Evolutionary conservation across 805 yeast species (phyloP), one percentile per base, ranked within the genome.

Genomic region (Pichia cephalocereana): DNA sequence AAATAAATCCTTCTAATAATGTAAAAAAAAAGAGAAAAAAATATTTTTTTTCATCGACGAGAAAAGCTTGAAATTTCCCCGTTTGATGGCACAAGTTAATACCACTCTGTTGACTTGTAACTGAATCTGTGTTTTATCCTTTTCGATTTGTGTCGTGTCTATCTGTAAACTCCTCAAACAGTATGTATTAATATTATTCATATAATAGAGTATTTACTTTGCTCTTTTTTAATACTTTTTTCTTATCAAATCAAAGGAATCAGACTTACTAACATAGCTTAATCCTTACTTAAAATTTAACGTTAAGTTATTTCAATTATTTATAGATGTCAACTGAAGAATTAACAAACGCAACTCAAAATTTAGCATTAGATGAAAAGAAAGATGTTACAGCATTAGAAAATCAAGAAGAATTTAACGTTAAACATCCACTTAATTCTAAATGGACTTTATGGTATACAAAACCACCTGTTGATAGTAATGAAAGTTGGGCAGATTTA

Each of bases 371-470:
- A 36, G 66, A 67, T 18, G 70, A 65, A 43, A 54, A 60, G 43
- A 58, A 57, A 41, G 61, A 61, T 47, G 62, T 63, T 59, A 79
- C 86, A 43, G 80, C 79, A 47, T 75, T 82, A 57, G 75, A 78
- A 60, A 71, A 72, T 56, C 71, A 75, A 59, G 80, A 78, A 57
- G 81, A 80, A 55, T 83, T 86, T 68, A 77, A 75, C 51, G 85
- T 82, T 51, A 82, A 82, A 64, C 99, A 93, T 68, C 96, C 97
- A 45, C 80, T 91, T 60, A 83, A 86, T 70, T 77, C 83, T 62
- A 80, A 78, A 68, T 91, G 96, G 97, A 88, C 98, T 23, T 77
- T 91, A 63, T 91, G 99, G 99, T 93, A 88, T 76, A 86, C 96
- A 51, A 89, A 89, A 72, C 98, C 99, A 52, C 82, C 87, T 52